Evolutionary conservation across 2,329 filamentous ascomycete species (phyloP), one percentile per base, ranked within the genome.

Genomic region (Claviceps paspali): DNA sequence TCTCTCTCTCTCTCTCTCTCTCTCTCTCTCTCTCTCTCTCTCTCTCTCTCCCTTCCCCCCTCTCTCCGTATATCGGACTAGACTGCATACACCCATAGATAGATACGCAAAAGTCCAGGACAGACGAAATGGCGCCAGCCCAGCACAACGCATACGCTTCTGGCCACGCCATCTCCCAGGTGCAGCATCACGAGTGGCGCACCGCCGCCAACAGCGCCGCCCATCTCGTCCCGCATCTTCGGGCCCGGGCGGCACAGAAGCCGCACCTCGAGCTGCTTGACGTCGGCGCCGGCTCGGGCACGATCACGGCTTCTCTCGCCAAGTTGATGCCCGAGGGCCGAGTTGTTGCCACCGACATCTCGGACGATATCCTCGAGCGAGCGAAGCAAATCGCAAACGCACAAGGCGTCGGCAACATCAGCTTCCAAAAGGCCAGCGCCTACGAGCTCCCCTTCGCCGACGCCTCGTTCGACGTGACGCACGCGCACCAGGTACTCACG

Each of bases 251-350:
- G 1, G 36, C 36, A 9, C 33, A 36, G 1, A 56, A 59, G n/a
- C 49, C 55, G 5, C 43, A 51, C 0, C 49, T 62, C 32, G 50
- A 47, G 22, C 50, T 70, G 17, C 56, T 70, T 27, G 66, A 69
- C 35, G 56, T 68, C 8, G 66, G 66, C 29, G 64, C 64, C 38
- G 66, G 66, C 0, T 63, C 67, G 1, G 66, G 65, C 2, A 66
- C 61, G 22, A 68, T 70, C 46, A 63, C 65, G 4, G 51, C 53
- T 0, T 61, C 58, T 6, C 49, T 70, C 29, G 58, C 57, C 30
- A 52, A 53, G 24, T 53, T 58, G 40, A 60, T 61, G 2, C 52
- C 55, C 3, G 32, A 58, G 5, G 64, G 64, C n/a, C 42, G 48
- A 6, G 50, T 64, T 2, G 51, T 42, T 1, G 53, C 52, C 1